Percentiles rank a stretch among this genome's conserved stretches.
phyloP scores from a whole-genome alignment of 2,329 filamentous ascomycete species.

The Cladophialophora psammophila region DNA sequence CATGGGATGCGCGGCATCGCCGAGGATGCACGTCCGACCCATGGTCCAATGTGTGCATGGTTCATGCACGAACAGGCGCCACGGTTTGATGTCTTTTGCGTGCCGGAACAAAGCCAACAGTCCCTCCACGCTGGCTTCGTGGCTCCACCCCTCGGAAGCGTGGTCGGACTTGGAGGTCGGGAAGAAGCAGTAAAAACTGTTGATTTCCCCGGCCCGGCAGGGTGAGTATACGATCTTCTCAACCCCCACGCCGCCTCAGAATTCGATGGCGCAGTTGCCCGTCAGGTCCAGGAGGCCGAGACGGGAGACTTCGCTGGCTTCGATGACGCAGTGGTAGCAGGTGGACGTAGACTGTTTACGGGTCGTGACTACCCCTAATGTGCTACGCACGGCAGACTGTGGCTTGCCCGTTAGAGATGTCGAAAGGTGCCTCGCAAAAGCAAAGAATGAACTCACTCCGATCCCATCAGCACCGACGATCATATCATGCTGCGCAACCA shows the following conservation, averaged over 20 bases:
- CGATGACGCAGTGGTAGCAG: constrained; percentile 51
- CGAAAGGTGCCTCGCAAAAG: no score
- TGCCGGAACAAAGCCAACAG: constrained; percentile 29
- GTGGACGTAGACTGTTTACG: constrained; percentile 48
- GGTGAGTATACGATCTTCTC: constrained; percentile 53
- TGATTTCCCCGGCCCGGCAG: constrained; percentile 48
- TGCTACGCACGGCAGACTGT: constrained; percentile 41
- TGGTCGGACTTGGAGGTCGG: constrained; percentile 38
- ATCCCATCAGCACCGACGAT: constrained; percentile 53
- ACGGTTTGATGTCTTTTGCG: constrained; percentile 35
- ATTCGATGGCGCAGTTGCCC: constrained; percentile 45
- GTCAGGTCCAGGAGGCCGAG: constrained; percentile 48
- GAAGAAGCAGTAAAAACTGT: constrained; percentile 53
- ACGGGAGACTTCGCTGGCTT: constrained; percentile 42
- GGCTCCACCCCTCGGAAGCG: constrained; percentile 38
- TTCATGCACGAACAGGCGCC: constrained; percentile 35
- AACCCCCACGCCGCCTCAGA: constrained; percentile 49
- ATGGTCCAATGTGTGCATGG: constrained; percentile 41
- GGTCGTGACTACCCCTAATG: constrained; percentile 46
- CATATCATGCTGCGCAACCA: constrained; percentile 44
- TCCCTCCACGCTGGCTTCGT: no score
- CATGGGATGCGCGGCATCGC: constrained; percentile 48
- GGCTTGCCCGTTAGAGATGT: neutral
- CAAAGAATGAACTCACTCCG: constrained; percentile 33
- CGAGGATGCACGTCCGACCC: constrained; percentile 43